Evolutionary conservation across 495 filamentous ascomycete species (phyloP), one percentile per base, ranked within the genome.

Genomic region (Aspergillus haitiensis): DNA sequence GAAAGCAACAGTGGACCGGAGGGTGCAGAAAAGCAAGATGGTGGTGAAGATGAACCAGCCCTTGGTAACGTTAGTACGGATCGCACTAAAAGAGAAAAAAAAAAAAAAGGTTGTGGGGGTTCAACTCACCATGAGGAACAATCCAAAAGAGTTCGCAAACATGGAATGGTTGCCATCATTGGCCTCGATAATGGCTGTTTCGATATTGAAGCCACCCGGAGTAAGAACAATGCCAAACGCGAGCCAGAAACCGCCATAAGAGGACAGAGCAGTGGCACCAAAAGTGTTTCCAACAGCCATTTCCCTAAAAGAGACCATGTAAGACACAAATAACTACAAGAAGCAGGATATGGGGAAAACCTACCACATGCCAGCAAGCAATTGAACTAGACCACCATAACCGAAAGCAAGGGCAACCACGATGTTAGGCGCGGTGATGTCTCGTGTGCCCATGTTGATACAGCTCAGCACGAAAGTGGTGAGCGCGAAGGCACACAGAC

Each of bases 11-110:
- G 93, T 97, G 13, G 94, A 97, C 55, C 90, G 86, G 50, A 97
- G 81, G 47, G 94, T 97, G 85, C 89, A 93, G 72, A 97, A 67
- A 40, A 97, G 79, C 54, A 97, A 74, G 59, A 98, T 78, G 69
- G 84, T 86, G 66, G 93, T 98, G 86, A 98, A 98, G 82, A 98
- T 94, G 81, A 96, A 97, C 94, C 94, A 98, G 71, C 86, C 86
- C 84, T 86, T 32, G 44, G n/a, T 16, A 12, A 12, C 42, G 58
- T 71, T 35, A 71, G 66, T 18, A 6, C 13, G 37, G 7, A 21
- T 5, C 10, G 21, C 31, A 13, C 15, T 8, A 0, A 35, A 33
- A 11, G 44, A 13, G 39, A 35, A n/a, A 15, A 27, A 7, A 39
- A 50, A 33, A 42, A 11, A 42, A 42, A 42, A 6, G 44, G 27